phyloP scores from a whole-genome alignment of 352 stramenopile species.

The Blastocystis sp. region DNA sequence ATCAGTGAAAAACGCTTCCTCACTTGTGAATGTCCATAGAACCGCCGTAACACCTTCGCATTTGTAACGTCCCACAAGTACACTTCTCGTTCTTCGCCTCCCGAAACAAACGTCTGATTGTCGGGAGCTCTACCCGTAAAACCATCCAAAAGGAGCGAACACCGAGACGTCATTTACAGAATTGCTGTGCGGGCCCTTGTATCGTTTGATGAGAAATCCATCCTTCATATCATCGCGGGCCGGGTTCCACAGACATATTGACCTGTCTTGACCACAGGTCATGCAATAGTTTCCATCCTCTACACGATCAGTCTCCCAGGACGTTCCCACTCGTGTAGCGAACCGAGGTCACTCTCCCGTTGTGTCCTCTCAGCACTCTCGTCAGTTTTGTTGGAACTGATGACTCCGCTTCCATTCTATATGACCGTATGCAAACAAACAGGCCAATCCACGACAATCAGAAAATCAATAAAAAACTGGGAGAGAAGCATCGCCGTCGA shows the following conservation, averaged over 20 bases:
- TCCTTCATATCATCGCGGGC: conserved; percentile 55
- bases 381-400: background rate
- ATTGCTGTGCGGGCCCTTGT: conserved; percentile 54
- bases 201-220: conserved; percentile 55
- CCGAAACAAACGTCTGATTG: conserved; percentile 44
- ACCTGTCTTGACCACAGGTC: conserved; percentile 48
- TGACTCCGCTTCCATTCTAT: background rate
- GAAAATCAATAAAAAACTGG: background rate
- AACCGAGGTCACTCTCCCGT: conserved; percentile 16
- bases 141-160: background rate
- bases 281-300: conserved; percentile 56
- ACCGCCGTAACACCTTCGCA: conserved; percentile 10
- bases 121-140: conserved; percentile 8
- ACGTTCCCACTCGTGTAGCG: conserved; percentile 16
- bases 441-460: background rate
- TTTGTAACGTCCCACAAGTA: conserved; percentile 52
- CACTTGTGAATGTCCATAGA: conserved; percentile 53
- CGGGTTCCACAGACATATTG: conserved; percentile 54
- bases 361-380: conserved; percentile 24
- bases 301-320: background rate
- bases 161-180: conserved; percentile 51
- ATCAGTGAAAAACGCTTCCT: background rate
- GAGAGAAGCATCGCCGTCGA: background rate
- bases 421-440: background rate
- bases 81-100: conserved; percentile 41